Evolutionary conservation across 345 rosid genomes (phyloP).

Genomic region (Salix brachista): DNA sequence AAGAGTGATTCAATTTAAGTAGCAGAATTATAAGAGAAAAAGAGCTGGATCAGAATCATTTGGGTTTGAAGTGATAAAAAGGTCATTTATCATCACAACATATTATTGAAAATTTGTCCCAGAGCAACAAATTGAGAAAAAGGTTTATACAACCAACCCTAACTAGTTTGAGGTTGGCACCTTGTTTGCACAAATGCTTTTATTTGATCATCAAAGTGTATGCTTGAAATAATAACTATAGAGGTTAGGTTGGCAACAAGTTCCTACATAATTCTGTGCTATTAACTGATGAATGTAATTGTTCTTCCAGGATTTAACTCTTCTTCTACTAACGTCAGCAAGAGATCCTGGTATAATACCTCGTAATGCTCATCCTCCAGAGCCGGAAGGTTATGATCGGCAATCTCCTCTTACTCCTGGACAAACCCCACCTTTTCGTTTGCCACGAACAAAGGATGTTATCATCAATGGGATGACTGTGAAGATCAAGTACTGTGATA

Average conservation of each 20-base stretch:
- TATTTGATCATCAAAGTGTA: not conserved
- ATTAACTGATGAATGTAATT: slow-evolving; percentile 19
- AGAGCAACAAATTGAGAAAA: not conserved
- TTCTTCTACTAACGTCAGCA: slow-evolving; percentile 79
- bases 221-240: not conserved
- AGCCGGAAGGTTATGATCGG: slow-evolving; percentile 47
- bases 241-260: not conserved
- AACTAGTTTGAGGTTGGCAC: not conserved
- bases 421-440: slow-evolving; percentile 49
- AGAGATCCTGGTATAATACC: slow-evolving; percentile 97
- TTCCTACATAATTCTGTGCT: not conserved
- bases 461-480: slow-evolving; percentile 64
- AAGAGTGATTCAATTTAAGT: not conserved
- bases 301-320: slow-evolving; percentile 55
- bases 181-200: not conserved
- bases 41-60: not conserved
- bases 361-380: slow-evolving; percentile 74
- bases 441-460: slow-evolving; percentile 67
- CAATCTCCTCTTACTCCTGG: slow-evolving; percentile 37
- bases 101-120: not conserved
- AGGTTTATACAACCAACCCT: not conserved
- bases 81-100: not conserved
- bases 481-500: slow-evolving; percentile 86
- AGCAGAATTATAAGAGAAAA: not conserved
- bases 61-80: not conserved